These are phyloP conservation scores for Rubroboletus satanas DNA, from an alignment of 768 basidiomycete species.

Conservation along the genomic window DNA sequence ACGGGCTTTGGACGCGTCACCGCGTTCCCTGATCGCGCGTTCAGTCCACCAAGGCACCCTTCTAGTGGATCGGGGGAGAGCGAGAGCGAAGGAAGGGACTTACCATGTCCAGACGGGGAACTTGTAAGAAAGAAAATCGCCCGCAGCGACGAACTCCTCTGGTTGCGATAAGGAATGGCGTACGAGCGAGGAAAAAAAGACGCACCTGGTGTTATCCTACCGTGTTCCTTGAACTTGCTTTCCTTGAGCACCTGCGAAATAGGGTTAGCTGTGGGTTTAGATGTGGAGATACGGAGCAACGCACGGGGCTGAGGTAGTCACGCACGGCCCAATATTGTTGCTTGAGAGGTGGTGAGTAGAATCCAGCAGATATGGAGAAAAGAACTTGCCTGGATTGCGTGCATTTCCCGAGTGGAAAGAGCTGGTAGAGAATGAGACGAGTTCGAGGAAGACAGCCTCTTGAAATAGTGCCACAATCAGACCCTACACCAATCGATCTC, in stretches of 20 bases:
- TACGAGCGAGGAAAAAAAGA: constrained; percentile 3
- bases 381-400: constrained; percentile 43
- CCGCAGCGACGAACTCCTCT: constrained; percentile 99
- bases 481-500: constrained; percentile 32
- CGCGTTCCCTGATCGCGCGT: constrained; percentile 70
- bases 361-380: not conserved
- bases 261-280: constrained; percentile 25
- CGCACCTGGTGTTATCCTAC: constrained; percentile 89
- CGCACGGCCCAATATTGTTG: constrained; percentile 92
- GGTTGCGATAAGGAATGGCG: constrained; percentile 5
- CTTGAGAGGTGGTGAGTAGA: constrained; percentile 36
- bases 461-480: constrained; percentile 27
- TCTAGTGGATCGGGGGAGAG: not conserved
- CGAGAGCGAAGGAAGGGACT: constrained; percentile 22
- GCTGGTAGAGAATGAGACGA: constrained; percentile 10
- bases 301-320: constrained; percentile 88
- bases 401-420: constrained; percentile 32
- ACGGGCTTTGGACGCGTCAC: constrained; percentile 77
- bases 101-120: constrained; percentile 98
- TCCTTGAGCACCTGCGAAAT: constrained; percentile 81
- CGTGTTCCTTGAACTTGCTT: constrained; percentile 99
- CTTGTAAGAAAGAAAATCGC: constrained; percentile 96
- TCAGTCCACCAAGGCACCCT: not conserved
- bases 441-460: constrained; percentile 16
- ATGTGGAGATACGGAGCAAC: constrained; percentile 29